Evolutionary conservation across 2,329 filamentous ascomycete species (phyloP).

Genomic region (Fusarium buxicola): DNA sequence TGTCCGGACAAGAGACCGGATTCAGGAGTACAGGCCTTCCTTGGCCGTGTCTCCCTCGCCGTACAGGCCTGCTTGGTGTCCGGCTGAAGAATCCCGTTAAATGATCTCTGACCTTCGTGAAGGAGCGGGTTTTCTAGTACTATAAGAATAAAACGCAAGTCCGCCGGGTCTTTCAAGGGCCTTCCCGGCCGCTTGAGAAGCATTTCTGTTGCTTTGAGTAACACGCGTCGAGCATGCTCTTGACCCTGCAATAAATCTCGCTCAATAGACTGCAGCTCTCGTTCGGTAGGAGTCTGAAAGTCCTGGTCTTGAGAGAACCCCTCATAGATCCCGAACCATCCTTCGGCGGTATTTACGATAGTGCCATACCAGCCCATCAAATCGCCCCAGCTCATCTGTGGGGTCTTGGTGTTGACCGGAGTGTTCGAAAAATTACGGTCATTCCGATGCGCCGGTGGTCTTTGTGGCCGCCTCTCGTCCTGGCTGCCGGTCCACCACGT

Average conservation of each 20-base stretch:
- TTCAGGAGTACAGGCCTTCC: conserved; percentile 42
- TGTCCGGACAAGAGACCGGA: conserved; percentile 67
- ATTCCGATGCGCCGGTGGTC: conserved; percentile 27
- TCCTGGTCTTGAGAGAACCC: conserved; percentile 53
- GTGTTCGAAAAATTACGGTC: conserved; percentile 35
- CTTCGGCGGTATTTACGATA: conserved; percentile 73
- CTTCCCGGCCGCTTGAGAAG: conserved; percentile 83
- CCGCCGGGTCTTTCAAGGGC: conserved; percentile 73
- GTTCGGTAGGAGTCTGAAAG: conserved; percentile 50
- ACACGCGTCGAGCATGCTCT: conserved; percentile 73
- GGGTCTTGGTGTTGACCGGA: conserved; percentile 56
- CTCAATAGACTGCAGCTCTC: conserved; percentile 60
- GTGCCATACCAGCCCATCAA: conserved; percentile 79
- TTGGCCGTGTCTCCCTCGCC: conserved; percentile 31
- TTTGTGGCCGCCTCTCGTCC: conserved; percentile 47
- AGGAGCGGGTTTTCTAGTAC: conserved; percentile 83
- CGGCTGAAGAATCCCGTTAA: conserved; percentile 55
- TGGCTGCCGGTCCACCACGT: conserved; percentile 81
- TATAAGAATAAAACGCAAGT: conserved; percentile 82
- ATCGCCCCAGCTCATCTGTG: conserved; percentile 80
- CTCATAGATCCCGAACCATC: conserved; percentile 72
- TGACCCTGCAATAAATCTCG: conserved; percentile 66
- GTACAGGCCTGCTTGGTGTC: conserved; percentile 23
- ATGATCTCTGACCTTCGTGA: conserved; percentile 58
- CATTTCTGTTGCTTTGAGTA: conserved; percentile 83